These are phyloP conservation scores for Colletotrichum tropicale DNA, from an alignment of 2,329 filamentous ascomycete genomes.

Conservation along the genomic window DNA sequence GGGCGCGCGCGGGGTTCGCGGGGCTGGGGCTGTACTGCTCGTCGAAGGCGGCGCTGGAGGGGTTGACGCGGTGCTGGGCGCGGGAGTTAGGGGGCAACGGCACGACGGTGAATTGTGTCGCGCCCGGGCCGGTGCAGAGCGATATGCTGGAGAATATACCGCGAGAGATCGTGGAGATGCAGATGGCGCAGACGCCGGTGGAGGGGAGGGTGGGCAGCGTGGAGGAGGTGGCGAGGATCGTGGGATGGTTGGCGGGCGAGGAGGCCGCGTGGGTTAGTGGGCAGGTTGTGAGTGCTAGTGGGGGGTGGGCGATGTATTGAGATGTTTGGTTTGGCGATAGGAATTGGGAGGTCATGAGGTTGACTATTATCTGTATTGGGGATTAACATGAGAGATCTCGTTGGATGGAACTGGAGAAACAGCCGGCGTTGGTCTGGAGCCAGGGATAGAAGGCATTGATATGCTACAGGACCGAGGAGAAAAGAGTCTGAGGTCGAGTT, in stretches of 20 bases:
- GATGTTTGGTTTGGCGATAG: not conserved
- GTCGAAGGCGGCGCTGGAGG: constrained; percentile 65
- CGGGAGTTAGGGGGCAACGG: constrained; percentile 60
- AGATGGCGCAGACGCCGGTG: constrained; percentile 55
- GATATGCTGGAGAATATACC: constrained; percentile 62
- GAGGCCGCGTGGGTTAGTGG: constrained; percentile 56
- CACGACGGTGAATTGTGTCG: constrained; percentile 65
- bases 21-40: constrained; percentile 56
- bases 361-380: not conserved
- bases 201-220: constrained; percentile 53
- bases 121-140: constrained; percentile 62
- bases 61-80: constrained; percentile 63
- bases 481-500: too few relatives aligned
- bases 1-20: constrained; percentile 49
- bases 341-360: not conserved
- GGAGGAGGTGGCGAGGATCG: constrained; percentile 60
- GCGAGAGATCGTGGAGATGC: constrained; percentile 49
- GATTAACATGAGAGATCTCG: not conserved
- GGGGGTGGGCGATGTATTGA: constrained; percentile 38
- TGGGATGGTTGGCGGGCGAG: constrained; percentile 57
- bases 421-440: not conserved
- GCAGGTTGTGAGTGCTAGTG: constrained; percentile 60
- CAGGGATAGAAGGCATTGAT: too few relatives aligned
- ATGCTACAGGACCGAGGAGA: too few relatives aligned
- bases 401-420: not conserved